Percentiles rank a stretch among this genome's conserved stretches.
Evolutionary conservation across 371 early-diverging fungal species (phyloP).

Genomic region (Rhizopus arrhizus): DNA sequence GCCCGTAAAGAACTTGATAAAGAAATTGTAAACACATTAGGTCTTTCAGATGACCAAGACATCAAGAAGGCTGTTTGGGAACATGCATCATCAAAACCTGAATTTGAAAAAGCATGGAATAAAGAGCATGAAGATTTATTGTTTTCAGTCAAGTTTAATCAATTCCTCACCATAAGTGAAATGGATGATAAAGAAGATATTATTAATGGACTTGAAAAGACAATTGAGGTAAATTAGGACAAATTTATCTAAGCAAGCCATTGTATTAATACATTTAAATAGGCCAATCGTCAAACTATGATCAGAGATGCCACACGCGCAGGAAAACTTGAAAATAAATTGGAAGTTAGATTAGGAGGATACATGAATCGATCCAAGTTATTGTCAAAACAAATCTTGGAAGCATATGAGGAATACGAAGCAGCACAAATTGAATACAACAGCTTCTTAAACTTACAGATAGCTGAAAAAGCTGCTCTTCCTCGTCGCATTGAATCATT

Average conservation of each 20-base stretch:
- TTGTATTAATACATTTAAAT: background rate
- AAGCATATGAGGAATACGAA: conserved; percentile 66
- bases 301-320: conserved; percentile 76
- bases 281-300: conserved; percentile 74
- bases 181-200: conserved; percentile 44
- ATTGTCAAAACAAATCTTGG: conserved; percentile 61
- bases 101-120: conserved; percentile 45
- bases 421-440: conserved; percentile 65
- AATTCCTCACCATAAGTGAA: conserved; percentile 44
- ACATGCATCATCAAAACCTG: conserved; percentile 27
- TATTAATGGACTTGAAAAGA: conserved; percentile 48
- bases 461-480: conserved; percentile 65
- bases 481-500: conserved; percentile 69
- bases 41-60: conserved; percentile 25
- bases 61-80: conserved; percentile 46
- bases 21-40: conserved; percentile 33
- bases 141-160: conserved; percentile 46
- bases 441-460: conserved; percentile 63
- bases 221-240: conserved; percentile 38
- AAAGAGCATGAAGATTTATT: conserved; percentile 45
- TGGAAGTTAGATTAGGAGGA: conserved; percentile 81
- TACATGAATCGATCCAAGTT: conserved; percentile 68
- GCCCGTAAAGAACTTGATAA: conserved; percentile 51
- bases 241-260: background rate
- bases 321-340: conserved; percentile 83